Conservation (phyloP, 2,329 filamentous ascomycete species). For the Alternaria sp. region DNA sequence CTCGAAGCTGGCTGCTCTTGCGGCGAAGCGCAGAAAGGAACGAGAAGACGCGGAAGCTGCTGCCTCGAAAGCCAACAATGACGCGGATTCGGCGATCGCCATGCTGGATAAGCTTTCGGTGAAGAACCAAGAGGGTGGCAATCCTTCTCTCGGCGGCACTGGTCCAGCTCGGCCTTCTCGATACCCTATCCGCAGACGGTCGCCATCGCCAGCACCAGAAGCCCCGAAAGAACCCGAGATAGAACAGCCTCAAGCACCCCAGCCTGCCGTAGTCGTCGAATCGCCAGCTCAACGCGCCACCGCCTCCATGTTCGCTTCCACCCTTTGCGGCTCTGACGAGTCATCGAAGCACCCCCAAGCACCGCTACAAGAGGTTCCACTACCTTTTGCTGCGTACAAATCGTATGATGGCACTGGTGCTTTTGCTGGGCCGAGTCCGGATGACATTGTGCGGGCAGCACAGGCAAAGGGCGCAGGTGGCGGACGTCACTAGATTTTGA, state of each 20-base stretch:
- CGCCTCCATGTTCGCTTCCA: constrained; percentile 60
- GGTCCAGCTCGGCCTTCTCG: constrained; percentile 15
- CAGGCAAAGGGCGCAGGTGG: constrained; percentile 62
- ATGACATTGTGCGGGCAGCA: constrained; percentile 85
- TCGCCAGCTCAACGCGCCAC: constrained; percentile 51
- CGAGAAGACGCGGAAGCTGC: constrained; percentile 64
- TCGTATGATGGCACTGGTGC: constrained; percentile 59
- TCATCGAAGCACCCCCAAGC: neutral
- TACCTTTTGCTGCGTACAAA: constrained; percentile 50
- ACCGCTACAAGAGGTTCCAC: constrained; percentile 29
- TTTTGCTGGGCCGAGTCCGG: constrained; percentile 87
- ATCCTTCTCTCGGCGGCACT: neutral
- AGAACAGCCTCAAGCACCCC: constrained; percentile 20
- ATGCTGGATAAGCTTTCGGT: constrained; percentile 53
- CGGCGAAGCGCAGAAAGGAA: constrained; percentile 85
- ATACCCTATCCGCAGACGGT: constrained; percentile 41
- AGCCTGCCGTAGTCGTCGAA: constrained; percentile 30
- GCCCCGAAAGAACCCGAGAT: constrained; percentile 17
- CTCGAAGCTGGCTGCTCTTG: constrained; percentile 87
- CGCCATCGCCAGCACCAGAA: constrained; percentile 32
- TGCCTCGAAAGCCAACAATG: constrained; percentile 16
- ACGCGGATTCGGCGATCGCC: constrained; percentile 47
- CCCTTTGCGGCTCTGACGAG: constrained; percentile 51
- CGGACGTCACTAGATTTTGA: constrained; percentile 38
- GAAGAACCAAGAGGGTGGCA: constrained; percentile 24